These are phyloP conservation scores for Acmispon strigosus DNA, from an alignment of 306 rosid genomes.

Conservation along the genomic window DNA sequence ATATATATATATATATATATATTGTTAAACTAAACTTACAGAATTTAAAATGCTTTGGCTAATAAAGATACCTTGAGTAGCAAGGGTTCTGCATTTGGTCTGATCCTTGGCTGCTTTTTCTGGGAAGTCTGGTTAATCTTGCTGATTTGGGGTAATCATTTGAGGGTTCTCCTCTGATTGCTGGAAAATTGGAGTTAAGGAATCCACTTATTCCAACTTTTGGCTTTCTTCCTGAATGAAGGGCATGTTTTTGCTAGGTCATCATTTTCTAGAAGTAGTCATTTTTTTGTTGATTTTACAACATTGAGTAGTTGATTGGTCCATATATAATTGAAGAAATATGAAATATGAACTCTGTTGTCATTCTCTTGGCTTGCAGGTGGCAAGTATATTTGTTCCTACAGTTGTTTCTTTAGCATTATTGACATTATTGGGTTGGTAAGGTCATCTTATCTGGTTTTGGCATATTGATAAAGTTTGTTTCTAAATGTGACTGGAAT, in stretches of 20 bases:
- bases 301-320: neutral
- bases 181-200: constrained; percentile 7
- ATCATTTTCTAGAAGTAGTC: neutral
- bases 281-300: neutral
- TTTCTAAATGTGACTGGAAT: constrained; percentile 7
- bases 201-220: neutral
- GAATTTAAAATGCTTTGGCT: neutral
- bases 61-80: neutral
- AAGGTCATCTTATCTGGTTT: constrained; percentile 29
- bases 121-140: neutral
- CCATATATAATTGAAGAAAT: neutral
- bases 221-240: neutral
- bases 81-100: constrained; percentile 4
- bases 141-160: neutral
- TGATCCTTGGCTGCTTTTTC: neutral
- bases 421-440: constrained; percentile 75
- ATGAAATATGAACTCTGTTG: constrained; percentile 11
- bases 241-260: neutral
- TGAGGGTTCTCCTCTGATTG: neutral
- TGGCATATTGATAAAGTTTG: neutral
- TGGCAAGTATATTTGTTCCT: constrained; percentile 95
- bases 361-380: constrained; percentile 50
- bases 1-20: neutral
- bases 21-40: neutral
- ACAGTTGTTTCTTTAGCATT: constrained; percentile 70